A percentile compares a stretch with the other conserved stretches of the same genome.
phyloP scores from a whole-genome alignment of 257 asterid genomes.

The Solanum neorickii region DNA sequence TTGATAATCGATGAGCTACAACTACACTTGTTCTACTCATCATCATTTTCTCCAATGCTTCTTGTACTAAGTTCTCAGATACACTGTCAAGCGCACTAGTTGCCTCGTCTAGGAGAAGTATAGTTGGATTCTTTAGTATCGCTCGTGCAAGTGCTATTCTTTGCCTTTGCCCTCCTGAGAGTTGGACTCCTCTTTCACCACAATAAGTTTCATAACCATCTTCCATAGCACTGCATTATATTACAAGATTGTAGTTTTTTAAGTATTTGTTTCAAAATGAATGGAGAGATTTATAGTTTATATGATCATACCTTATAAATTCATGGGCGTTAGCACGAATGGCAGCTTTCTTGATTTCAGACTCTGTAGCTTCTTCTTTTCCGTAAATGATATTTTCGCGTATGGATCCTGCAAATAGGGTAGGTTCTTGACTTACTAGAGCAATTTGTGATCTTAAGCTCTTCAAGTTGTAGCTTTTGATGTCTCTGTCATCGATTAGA shows the following conservation, averaged over 20 bases:
- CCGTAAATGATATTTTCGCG: constrained; percentile 55
- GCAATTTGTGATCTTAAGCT: constrained; percentile 53
- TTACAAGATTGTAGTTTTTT: not conserved
- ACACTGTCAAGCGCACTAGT: constrained; percentile 59
- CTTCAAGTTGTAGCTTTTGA: constrained; percentile 46
- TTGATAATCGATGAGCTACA: constrained; percentile 61
- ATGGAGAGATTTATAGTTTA: not conserved
- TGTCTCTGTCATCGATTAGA: constrained; percentile 40
- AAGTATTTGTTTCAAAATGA: not conserved
- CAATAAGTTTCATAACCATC: constrained; percentile 57
- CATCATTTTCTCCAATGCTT: constrained; percentile 59
- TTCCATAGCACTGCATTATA: constrained; percentile 39
- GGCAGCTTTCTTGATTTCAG: constrained; percentile 54
- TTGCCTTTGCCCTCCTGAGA: constrained; percentile 78
- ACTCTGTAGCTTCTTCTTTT: constrained; percentile 33
- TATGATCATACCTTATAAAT: constrained; percentile 39
- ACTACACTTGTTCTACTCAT: constrained; percentile 46
- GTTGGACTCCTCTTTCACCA: constrained; percentile 67
- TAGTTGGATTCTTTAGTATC: constrained; percentile 55
- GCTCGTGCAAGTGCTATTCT: constrained; percentile 66
- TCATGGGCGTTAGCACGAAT: constrained; percentile 66
- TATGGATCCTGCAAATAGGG: constrained; percentile 49
- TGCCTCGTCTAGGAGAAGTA: constrained; percentile 71
- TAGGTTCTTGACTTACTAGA: constrained; percentile 67
- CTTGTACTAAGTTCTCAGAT: constrained; percentile 54